These are phyloP conservation scores for Asparagopsis taxiformis DNA, from an alignment of 31 red algal genomes.

Conservation along the genomic window DNA sequence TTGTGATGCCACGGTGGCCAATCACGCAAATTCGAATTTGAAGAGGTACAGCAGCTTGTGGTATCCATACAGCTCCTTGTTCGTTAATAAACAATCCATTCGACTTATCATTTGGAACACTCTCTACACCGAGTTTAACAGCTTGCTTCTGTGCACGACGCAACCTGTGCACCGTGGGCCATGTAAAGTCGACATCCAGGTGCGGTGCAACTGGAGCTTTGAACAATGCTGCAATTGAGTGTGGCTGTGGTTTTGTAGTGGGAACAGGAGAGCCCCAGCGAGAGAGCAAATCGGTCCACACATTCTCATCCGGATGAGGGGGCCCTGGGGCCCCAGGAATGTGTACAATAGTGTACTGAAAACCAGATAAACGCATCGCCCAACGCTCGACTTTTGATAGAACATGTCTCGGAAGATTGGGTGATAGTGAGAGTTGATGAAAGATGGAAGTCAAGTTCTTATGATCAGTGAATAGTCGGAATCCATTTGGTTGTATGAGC, in stretches of 20 bases:
- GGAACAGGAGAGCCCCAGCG: background rate
- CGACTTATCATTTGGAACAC: background rate
- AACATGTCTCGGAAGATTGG: constrained; percentile 7
- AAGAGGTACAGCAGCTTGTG: background rate
- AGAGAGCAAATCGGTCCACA: background rate
- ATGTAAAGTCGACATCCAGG: background rate
- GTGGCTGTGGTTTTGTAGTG: background rate
- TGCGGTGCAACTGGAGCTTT: background rate
- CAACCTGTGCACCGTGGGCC: background rate
- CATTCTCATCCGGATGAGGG: background rate
- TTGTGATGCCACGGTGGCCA: background rate
- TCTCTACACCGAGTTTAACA: background rate
- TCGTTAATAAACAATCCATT: background rate
- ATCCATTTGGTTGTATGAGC: background rate
- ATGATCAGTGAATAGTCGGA: constrained; percentile 13
- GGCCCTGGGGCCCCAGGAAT: no score
- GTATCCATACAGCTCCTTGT: constrained; percentile 1
- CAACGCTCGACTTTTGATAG: background rate
- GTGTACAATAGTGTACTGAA: background rate
- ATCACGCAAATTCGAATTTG: constrained; percentile 8
- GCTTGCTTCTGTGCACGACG: background rate
- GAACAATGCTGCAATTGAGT: background rate
- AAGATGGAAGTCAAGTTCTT: constrained; percentile 27
- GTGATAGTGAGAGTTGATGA: background rate
- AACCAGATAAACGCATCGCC: background rate